Evolutionary conservation across 192 early-diverging fungal species (phyloP).

Genomic region (Coemansia sp.): DNA sequence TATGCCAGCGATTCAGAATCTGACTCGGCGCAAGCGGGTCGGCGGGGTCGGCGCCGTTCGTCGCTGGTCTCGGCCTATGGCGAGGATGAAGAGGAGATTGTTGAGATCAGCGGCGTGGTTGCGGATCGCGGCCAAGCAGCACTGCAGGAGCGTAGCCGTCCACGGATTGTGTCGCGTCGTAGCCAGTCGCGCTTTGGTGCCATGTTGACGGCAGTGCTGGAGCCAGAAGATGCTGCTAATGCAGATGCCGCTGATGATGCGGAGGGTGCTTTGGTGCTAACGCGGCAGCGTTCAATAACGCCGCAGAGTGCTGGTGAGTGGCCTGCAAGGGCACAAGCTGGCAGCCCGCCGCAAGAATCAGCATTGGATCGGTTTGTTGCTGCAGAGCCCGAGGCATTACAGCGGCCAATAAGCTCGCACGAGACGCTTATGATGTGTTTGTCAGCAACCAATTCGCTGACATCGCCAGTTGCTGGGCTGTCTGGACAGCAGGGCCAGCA

Average conservation of each 20-base stretch:
- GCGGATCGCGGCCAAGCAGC: conserved; percentile 8
- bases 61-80: conserved; percentile 3
- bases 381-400: conserved; percentile 7
- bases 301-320: neutral
- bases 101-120: conserved; percentile 42
- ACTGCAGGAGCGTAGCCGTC: conserved; percentile 7
- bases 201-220: conserved; percentile 31
- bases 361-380: conserved; percentile 42
- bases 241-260: neutral
- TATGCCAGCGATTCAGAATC: conserved; percentile 11
- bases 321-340: neutral
- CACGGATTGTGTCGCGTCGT: conserved; percentile 42
- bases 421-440: conserved; percentile 31
- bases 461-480: conserved; percentile 1
- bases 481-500: neutral
- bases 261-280: neutral
- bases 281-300: neutral
- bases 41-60: neutral
- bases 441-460: neutral
- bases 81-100: conserved; percentile 33
- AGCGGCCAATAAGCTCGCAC: conserved; percentile 42
- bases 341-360: conserved; percentile 24
- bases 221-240: neutral
- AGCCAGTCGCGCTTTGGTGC: conserved; percentile 48
- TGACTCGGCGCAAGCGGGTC: conserved; percentile 1